Conservation (phyloP, 2,329 filamentous ascomycete species). For the Zymoseptoria crescenta region DNA sequence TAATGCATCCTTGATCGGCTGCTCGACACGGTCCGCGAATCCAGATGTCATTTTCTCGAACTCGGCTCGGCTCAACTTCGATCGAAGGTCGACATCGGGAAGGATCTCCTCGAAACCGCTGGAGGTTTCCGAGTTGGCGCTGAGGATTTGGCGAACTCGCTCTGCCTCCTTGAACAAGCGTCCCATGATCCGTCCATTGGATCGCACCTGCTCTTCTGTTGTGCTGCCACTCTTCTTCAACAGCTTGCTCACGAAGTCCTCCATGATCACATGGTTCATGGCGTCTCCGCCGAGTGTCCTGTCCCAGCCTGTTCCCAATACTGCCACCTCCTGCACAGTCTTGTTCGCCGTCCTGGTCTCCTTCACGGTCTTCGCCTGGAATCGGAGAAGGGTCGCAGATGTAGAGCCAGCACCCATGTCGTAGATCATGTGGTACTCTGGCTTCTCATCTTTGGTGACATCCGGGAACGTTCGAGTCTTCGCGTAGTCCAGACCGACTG, state of each 20-base stretch:
- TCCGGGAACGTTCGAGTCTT: conserved; percentile 84
- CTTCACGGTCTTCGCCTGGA: conserved; percentile 84
- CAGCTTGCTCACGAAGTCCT: conserved; percentile 80
- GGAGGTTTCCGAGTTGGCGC: conserved; percentile 77
- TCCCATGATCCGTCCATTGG: conserved; percentile 75
- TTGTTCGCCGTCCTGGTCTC: conserved; percentile 91
- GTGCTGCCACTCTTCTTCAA: conserved; percentile 57
- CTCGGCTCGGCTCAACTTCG: conserved; percentile 70
- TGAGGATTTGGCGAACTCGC: conserved; percentile 77
- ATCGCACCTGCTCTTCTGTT: conserved; percentile 55
- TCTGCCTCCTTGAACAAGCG: conserved; percentile 93
- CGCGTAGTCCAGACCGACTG: conserved; percentile 92
- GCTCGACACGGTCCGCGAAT: conserved; percentile 60
- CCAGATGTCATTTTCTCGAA: conserved; percentile 72
- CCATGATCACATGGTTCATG: conserved; percentile 77
- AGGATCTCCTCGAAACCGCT: conserved; percentile 82
- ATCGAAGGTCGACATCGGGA: conserved; percentile 87
- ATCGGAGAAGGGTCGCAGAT: conserved; percentile 79
- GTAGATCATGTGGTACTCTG: conserved; percentile 87
- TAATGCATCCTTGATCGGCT: conserved; percentile 66
- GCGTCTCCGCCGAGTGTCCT: conserved; percentile 80
- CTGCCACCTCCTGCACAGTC: conserved; percentile 90
- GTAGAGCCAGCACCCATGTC: conserved; percentile 97
- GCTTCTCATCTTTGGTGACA: conserved; percentile 71
- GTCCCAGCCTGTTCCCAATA: conserved; percentile 82